These are phyloP conservation scores for Artemisia annua DNA, from an alignment of 129 eudicot genomes.

Conservation along the genomic window DNA sequence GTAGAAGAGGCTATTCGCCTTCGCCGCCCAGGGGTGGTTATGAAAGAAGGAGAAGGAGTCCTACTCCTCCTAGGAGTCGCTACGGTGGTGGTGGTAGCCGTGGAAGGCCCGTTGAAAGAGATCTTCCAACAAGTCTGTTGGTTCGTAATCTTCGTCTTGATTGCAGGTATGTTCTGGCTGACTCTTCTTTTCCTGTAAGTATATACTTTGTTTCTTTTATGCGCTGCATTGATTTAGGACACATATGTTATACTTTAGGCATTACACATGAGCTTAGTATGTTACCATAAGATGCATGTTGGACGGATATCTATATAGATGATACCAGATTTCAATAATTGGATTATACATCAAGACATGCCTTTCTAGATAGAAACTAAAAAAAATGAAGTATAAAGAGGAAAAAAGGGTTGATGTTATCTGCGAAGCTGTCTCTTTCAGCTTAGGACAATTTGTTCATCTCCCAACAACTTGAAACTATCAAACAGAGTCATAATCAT, in stretches of 20 bases:
- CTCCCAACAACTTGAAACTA: neutral
- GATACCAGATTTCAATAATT: no score
- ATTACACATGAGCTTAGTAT: neutral
- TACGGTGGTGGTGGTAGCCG: constrained; percentile 27
- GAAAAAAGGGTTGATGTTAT: no score
- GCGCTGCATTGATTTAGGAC: neutral
- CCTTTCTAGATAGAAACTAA: no score
- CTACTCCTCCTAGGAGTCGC: constrained; percentile 83
- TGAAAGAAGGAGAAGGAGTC: constrained; percentile 80
- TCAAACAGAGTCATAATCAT: neutral
- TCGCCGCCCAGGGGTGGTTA: constrained; percentile 89
- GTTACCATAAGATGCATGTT: no score
- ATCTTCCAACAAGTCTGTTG: constrained; percentile 78
- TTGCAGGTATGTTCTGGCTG: constrained; percentile 52
- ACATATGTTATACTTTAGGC: neutral
- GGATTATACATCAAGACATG: no score
- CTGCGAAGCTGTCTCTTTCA: neutral
- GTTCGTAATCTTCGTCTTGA: constrained; percentile 95
- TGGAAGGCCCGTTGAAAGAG: constrained; percentile 57
- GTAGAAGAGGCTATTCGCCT: constrained; percentile 81
- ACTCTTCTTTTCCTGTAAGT: neutral
- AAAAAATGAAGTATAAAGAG: no score
- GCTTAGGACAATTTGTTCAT: neutral
- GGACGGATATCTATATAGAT: no score
- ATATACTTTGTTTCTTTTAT: neutral